phyloP scores from a whole-genome alignment of 2,329 filamentous ascomycete genomes.

The Gaeumannomyces sp. region DNA sequence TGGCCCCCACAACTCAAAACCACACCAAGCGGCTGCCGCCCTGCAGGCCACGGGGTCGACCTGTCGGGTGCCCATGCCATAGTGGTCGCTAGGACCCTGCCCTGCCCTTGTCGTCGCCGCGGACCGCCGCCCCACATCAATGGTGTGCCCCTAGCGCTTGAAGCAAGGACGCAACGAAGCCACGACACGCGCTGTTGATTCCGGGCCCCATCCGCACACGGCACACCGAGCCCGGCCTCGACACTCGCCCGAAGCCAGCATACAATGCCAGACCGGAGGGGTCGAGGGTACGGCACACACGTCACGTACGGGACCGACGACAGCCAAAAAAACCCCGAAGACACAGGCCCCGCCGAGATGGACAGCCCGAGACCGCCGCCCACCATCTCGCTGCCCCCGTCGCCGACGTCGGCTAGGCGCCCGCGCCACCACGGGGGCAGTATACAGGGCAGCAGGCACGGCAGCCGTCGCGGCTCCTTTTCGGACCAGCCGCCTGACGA shows the following conservation, averaged over 20 bases:
- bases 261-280: not conserved
- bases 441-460: slow-evolving; percentile 8
- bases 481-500: slow-evolving; percentile 23
- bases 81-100: not conserved
- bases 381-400: slow-evolving; percentile 23
- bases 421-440: slow-evolving; percentile 11
- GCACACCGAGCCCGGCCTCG: no score
- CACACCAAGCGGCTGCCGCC: no score
- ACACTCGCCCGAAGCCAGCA: not conserved
- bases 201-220: not conserved
- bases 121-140: not conserved
- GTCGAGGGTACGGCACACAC: not conserved
- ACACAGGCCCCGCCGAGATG: not conserved
- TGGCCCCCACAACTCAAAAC: no score
- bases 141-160: not conserved
- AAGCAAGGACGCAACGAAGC: not conserved
- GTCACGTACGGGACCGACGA: not conserved
- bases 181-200: not conserved
- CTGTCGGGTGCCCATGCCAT: no score
- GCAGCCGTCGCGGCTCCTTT: slow-evolving; percentile 17
- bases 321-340: slow-evolving; percentile 2
- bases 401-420: slow-evolving; percentile 23
- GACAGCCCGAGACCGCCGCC: not conserved
- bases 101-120: not conserved
- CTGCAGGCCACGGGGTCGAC: no score